Evolutionary conservation across 83 land plant species (phyloP).

Genomic region (Diphasiastrum complanatum): DNA sequence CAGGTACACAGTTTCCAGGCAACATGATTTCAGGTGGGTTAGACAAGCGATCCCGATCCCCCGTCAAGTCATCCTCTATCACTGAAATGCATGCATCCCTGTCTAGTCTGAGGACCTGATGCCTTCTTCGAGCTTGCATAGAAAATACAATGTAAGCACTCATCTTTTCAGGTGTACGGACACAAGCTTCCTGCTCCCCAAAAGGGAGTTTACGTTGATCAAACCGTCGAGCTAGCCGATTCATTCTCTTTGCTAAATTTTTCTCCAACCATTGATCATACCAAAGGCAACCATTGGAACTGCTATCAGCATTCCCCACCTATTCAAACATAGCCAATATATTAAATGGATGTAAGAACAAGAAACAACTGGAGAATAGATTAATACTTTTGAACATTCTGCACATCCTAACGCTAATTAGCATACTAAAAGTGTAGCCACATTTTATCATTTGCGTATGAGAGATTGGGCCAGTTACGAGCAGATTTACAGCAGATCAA

Average conservation of each 20-base stretch:
- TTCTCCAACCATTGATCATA: slow-evolving; percentile 47
- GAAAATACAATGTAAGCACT: slow-evolving; percentile 38
- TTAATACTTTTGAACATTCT: too few species aligned
- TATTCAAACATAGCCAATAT: too few species aligned
- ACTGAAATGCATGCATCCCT: not conserved
- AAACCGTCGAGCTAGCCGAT: slow-evolving; percentile 31
- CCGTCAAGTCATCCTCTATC: slow-evolving; percentile 19
- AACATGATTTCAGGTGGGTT: slow-evolving; percentile 63
- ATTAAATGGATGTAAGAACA: too few species aligned
- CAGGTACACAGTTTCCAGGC: slow-evolving; percentile 66
- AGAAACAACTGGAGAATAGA: too few species aligned
- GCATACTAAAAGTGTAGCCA: too few species aligned
- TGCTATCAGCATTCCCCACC: too few species aligned
- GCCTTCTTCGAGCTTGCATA: slow-evolving; percentile 42
- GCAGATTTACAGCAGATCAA: too few species aligned
- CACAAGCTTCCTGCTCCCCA: slow-evolving; percentile 47
- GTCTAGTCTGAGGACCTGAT: slow-evolving; percentile 27
- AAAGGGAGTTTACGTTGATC: slow-evolving; percentile 38
- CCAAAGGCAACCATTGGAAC: too few species aligned
- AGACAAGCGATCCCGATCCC: slow-evolving; percentile 38
- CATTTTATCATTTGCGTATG: too few species aligned
- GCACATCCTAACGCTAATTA: too few species aligned
- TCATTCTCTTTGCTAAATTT: slow-evolving; percentile 31
- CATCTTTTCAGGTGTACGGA: slow-evolving; percentile 64
- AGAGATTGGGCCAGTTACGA: too few species aligned